phyloP scores from a whole-genome alignment of 345 rosid species.

The Boechera retrofracta region DNA sequence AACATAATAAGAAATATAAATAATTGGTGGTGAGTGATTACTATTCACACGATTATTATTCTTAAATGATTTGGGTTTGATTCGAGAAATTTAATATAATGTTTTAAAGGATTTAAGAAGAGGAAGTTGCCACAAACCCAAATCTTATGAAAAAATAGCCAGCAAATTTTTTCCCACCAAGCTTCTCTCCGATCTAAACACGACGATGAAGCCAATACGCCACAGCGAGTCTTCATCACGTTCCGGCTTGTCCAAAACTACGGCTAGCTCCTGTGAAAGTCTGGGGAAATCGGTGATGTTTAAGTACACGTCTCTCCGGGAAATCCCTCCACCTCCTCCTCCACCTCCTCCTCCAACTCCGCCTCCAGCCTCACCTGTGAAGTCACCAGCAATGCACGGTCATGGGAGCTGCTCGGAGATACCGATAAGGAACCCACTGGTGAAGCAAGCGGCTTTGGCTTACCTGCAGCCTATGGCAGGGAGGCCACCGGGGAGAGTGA shows the following conservation, averaged over 20 bases:
- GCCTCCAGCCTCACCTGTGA: constrained; percentile 38
- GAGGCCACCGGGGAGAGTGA: constrained; percentile 12
- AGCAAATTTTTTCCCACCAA: constrained; percentile 40
- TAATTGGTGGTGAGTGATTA: background rate
- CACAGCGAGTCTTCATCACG: constrained; percentile 42
- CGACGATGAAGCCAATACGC: constrained; percentile 15
- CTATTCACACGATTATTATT: constrained; percentile 2
- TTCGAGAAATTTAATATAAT: background rate
- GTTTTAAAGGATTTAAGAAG: constrained; percentile 13
- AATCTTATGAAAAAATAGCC: constrained; percentile 42
- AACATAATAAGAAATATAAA: background rate
- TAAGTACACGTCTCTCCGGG: constrained; percentile 21
- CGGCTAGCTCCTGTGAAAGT: constrained; percentile 13
- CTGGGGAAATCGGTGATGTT: background rate
- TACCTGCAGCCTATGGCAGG: constrained; percentile 59
- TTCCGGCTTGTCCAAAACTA: constrained; percentile 24
- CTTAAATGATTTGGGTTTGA: constrained; percentile 14
- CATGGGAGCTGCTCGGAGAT: constrained; percentile 55
- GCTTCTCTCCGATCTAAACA: constrained; percentile 42
- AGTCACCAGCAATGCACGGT: constrained; percentile 18
- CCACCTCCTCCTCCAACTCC: constrained; percentile 24
- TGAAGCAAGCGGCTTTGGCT: constrained; percentile 71
- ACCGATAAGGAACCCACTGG: constrained; percentile 64
- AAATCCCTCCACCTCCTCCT: background rate
- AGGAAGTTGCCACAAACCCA: constrained; percentile 46